These are phyloP conservation scores for Rhododendron ovatum DNA, from an alignment of 148 eudicot species.

Conservation along the genomic window DNA sequence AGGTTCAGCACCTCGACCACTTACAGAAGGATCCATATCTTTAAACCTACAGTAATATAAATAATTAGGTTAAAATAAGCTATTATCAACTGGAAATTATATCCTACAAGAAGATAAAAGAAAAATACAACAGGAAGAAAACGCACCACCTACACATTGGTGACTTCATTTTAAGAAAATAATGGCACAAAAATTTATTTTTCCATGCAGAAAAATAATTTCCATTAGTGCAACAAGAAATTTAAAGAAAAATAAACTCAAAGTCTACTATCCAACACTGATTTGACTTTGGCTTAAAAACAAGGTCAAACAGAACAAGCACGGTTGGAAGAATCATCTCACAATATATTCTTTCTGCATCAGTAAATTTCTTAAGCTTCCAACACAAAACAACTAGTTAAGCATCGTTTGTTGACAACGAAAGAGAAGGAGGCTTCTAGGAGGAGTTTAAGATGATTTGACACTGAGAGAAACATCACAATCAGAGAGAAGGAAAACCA, in stretches of 20 bases:
- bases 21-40: constrained; percentile 66
- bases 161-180: not conserved
- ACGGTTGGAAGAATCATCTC: not conserved
- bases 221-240: not conserved
- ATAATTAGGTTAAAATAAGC: not conserved
- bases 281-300: not conserved
- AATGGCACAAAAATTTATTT: not conserved
- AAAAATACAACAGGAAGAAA: not conserved
- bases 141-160: not conserved
- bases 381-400: not conserved
- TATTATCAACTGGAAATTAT: not conserved
- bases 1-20: constrained; percentile 79
- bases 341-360: not conserved
- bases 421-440: not conserved
- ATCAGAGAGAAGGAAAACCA: not conserved
- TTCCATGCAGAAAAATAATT: not conserved
- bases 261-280: not conserved
- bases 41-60: constrained; percentile 44
- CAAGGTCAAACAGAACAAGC: not conserved
- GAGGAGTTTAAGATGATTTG: not conserved
- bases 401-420: not conserved
- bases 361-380: not conserved
- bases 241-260: not conserved
- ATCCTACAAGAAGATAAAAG: not conserved
- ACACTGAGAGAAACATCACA: not conserved